A percentile compares a stretch with the other conserved stretches of the same genome.
phyloP scores from a whole-genome alignment of 2,329 filamentous ascomycete species.

The Parastagonospora avenae region DNA sequence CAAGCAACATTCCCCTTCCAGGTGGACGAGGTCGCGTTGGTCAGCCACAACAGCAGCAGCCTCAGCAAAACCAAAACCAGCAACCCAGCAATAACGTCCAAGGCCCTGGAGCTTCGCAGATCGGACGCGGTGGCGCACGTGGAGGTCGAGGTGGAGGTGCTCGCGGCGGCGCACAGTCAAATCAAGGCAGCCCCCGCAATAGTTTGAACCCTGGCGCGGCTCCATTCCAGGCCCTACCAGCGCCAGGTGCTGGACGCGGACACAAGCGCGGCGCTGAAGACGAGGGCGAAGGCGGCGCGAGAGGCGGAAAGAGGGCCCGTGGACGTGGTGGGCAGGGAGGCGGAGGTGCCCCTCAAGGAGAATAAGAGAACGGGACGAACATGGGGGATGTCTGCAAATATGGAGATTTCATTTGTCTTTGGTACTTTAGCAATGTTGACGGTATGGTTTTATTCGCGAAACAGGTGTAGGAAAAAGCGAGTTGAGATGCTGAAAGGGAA shows the following conservation, averaged over 20 bases:
- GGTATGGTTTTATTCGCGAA: neutral
- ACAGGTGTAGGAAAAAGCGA: neutral
- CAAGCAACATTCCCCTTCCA: conserved; percentile 38
- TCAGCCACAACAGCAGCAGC: conserved; percentile 7
- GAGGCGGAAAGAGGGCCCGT: conserved; percentile 38
- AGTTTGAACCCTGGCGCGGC: conserved; percentile 43
- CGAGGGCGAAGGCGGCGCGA: conserved; percentile 31
- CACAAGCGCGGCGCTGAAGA: conserved; percentile 43
- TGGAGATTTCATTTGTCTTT: neutral
- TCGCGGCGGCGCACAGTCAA: conserved; percentile 24
- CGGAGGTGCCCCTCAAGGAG: conserved; percentile 6
- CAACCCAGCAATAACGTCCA: conserved; percentile 14
- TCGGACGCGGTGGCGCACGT: conserved; percentile 35
- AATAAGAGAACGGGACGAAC: neutral
- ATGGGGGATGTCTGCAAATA: neutral
- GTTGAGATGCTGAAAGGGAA: neutral
- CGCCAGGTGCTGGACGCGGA: conserved; percentile 29
- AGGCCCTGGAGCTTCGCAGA: conserved; percentile 20
- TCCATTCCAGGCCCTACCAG: conserved; percentile 38
- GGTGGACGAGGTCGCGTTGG: conserved; percentile 31
- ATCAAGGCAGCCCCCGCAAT: conserved; percentile 24
- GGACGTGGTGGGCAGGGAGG: conserved; percentile 31
- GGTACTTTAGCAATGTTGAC: neutral
- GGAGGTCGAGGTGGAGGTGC: conserved; percentile 30
- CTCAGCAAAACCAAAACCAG: conserved; percentile 20